A percentile compares a stretch with the other conserved stretches of the same genome.
Conservation (phyloP, 176 grass and related monocot species). For the Bothriochloa decipiens region DNA sequence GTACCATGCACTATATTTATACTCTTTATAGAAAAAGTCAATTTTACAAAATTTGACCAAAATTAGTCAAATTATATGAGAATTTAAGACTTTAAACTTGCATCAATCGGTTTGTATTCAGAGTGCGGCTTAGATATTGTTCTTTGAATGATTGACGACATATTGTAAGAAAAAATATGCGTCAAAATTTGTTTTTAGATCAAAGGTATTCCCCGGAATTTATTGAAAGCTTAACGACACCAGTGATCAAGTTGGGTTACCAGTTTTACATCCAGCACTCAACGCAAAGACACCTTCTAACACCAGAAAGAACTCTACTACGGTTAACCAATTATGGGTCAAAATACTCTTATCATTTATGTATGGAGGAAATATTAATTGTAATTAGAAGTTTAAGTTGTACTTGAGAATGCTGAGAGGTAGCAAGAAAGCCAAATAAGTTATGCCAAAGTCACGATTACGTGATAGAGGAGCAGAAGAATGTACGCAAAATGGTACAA, state of each 20-base stretch:
- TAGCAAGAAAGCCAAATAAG: not conserved
- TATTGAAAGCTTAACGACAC: no score
- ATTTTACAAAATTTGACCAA: not conserved
- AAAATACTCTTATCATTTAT: not conserved
- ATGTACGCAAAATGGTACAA: constrained; percentile 5
- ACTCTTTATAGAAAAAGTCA: not conserved
- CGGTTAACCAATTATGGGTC: no score
- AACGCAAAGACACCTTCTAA: no score
- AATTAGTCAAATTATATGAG: not conserved
- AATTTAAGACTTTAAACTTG: not conserved
- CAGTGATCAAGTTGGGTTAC: no score
- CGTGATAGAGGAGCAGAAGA: not conserved
- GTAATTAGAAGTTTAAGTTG: not conserved
- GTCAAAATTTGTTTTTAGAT: no score
- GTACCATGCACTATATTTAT: no score
- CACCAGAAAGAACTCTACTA: no score
- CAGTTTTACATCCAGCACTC: no score
- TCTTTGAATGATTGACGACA: not conserved
- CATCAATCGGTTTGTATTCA: not conserved
- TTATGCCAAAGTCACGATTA: not conserved
- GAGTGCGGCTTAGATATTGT: not conserved
- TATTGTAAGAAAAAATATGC: not conserved
- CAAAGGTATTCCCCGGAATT: no score
- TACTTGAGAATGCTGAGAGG: not conserved
- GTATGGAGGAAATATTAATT: not conserved